Base-by-base conservation (phyloP, 768 basidiomycete species). In the Hemileccinum impolitum region DNA sequence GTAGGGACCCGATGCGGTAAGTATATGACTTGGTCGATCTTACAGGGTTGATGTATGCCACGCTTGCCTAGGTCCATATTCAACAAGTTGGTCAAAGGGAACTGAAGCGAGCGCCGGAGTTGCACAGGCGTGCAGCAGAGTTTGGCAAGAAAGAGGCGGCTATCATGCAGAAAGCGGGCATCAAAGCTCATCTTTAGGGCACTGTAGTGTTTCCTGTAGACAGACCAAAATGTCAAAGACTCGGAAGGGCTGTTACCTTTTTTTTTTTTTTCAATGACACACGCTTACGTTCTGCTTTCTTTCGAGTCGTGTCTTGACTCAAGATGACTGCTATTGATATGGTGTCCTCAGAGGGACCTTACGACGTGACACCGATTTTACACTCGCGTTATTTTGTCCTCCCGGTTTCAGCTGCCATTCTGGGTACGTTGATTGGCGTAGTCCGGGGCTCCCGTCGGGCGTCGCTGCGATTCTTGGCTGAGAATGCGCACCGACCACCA, bases 31-130 rank as follows among this genome's bases (percentile, higher is more conserved):
- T 42, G 34, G 18, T 42, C 39, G 48, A 45, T 17, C 21, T 11
- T 7, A 26, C 30, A 25, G 17, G 32, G 18, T 39, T 50, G 36
- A 53, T 44, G n/a, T n/a, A 6, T 21, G 30, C 7, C 5, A 19
- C 47, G n/a, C 39, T 52, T 17, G 54, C 69, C 36, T 68, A 90
- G 79, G 91, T 96, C 3, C 94, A 98, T 70, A 86, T 96, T 44
- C 92, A 94, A 66, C 94, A 98, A 70, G 88, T 98, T 38, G 95
- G 94, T 9, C 86, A 87, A 61, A 75, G 84, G 39, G 95, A 97
- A 70, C 74, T 97, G 55, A 87, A 80, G 70, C 83, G 91, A 21
- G 90, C 84, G 1, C 78, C 80, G 1, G 75, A 53, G 12, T 70
- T 96, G 3, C 75, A 68, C 21, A 73, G 77, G 62, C 80, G 78